These are phyloP conservation scores for Curvularia sp. DNA, from an alignment of 2,329 filamentous ascomycete genomes.

Conservation along the genomic window DNA sequence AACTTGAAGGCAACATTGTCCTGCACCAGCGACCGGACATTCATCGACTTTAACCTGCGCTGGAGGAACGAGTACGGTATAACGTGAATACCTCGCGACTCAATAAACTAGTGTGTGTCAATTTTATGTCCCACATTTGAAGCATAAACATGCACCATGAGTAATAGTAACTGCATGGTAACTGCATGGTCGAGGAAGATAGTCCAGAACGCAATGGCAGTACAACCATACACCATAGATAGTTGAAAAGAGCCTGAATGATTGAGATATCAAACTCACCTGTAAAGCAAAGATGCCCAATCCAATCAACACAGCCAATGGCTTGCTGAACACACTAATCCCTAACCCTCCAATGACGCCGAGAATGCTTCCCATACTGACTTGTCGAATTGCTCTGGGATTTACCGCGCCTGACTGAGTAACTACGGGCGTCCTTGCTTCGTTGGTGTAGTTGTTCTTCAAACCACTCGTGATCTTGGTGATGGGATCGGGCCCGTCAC, in stretches of 20 bases:
- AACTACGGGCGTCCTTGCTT: slow-evolving; percentile 51
- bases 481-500: slow-evolving; percentile 46
- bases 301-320: slow-evolving; percentile 72
- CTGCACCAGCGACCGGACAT: slow-evolving; percentile 61
- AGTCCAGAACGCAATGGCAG: slow-evolving; percentile 11
- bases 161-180: slow-evolving; percentile 19
- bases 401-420: slow-evolving; percentile 52
- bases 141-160: slow-evolving; percentile 15
- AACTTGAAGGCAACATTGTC: slow-evolving; percentile 70
- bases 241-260: slow-evolving; percentile 2
- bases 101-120: slow-evolving; percentile 54
- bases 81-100: slow-evolving; percentile 61
- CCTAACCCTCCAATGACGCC: slow-evolving; percentile 63
- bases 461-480: slow-evolving; percentile 51
- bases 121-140: slow-evolving; percentile 10
- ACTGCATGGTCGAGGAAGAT: slow-evolving; percentile 12
- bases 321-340: slow-evolving; percentile 73
- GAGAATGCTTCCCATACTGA: slow-evolving; percentile 57
- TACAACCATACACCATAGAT: slow-evolving; percentile 1
- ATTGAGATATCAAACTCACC: slow-evolving; percentile 53
- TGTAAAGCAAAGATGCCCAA: slow-evolving; percentile 69
- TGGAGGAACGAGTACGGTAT: slow-evolving; percentile 59
- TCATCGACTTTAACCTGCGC: slow-evolving; percentile 58
- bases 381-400: slow-evolving; percentile 52
- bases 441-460: slow-evolving; percentile 45